A percentile compares a stretch with the other conserved stretches of the same genome.
These are phyloP conservation scores for Lactarius quietus DNA, from an alignment of 768 basidiomycete genomes.

Conservation along the genomic window DNA sequence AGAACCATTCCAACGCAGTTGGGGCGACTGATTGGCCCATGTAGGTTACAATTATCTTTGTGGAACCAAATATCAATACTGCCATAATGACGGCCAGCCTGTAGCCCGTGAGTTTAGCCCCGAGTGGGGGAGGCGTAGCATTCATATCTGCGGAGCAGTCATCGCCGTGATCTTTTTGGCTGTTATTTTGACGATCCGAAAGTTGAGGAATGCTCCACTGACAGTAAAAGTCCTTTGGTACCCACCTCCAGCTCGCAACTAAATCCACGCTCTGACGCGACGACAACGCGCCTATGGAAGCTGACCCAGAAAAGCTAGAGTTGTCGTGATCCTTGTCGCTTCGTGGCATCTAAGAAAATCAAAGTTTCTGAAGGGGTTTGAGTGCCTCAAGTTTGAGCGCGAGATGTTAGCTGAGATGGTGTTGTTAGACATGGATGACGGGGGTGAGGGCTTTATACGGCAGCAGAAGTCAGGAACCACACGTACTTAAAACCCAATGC, in stretches of 20 bases:
- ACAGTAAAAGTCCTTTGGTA: neutral
- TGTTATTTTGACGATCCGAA: neutral
- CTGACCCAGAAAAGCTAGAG: too few relatives aligned
- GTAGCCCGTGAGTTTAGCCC: conserved; percentile 12
- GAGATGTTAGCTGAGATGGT: too few relatives aligned
- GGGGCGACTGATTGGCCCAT: neutral
- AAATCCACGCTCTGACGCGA: neutral
- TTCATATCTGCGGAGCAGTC: neutral
- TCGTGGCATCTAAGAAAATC: too few relatives aligned
- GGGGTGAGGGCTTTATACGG: too few relatives aligned
- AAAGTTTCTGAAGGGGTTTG: too few relatives aligned
- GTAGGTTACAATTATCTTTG: conserved; percentile 9
- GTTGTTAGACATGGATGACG: too few relatives aligned
- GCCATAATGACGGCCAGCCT: conserved; percentile 3
- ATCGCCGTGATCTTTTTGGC: neutral
- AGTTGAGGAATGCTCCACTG: neutral
- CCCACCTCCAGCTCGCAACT: neutral
- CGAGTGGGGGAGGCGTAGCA: neutral
- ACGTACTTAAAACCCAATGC: too few relatives aligned
- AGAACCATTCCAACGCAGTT: conserved; percentile 9
- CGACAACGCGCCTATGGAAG: neutral
- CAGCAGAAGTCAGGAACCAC: too few relatives aligned
- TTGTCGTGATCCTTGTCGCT: too few relatives aligned
- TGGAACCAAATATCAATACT: neutral
- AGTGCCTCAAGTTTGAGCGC: too few relatives aligned